Percentiles rank a stretch among this genome's conserved stretches.
Evolutionary conservation across 1,284 basidiomycete genomes (phyloP).

Genomic region (Boletus smithii): DNA sequence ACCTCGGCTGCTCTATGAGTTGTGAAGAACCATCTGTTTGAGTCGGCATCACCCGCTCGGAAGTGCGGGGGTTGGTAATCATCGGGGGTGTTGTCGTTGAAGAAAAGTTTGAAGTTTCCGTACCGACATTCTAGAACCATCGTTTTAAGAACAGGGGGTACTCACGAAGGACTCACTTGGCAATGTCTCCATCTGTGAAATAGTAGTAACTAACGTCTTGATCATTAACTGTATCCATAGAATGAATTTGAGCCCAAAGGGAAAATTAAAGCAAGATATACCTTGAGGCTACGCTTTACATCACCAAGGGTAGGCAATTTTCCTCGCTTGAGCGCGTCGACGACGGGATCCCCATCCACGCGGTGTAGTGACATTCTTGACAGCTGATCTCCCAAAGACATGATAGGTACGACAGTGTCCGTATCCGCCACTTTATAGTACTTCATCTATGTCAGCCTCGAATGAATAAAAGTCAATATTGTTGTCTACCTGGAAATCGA

Average conservation of each 20-base stretch:
- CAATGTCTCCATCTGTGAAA: conserved; percentile 71
- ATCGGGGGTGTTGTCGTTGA: conserved; percentile 67
- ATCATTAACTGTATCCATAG: conserved; percentile 49
- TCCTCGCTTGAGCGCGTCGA: conserved; percentile 52
- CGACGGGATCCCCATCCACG: conserved; percentile 47
- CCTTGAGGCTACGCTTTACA: conserved; percentile 72
- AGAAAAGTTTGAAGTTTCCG: conserved; percentile 81
- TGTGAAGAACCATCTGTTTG: conserved; percentile 73
- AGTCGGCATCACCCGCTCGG: conserved; percentile 59
- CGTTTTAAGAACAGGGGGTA: not conserved
- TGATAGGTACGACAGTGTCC: conserved; percentile 53
- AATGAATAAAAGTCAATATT: not conserved
- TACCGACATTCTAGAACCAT: conserved; percentile 60
- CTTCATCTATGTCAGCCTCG: conserved; percentile 35
- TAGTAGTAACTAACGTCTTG: conserved; percentile 70
- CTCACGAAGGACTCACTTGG: conserved; percentile 50
- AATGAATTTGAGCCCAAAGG: not conserved
- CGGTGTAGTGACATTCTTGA: conserved; percentile 48
- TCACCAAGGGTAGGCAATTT: conserved; percentile 64
- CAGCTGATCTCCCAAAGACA: conserved; percentile 61
- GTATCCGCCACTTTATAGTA: conserved; percentile 61
- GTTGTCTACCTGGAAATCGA: conserved; percentile 63
- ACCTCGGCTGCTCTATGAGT: conserved; percentile 66
- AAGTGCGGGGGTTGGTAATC: conserved; percentile 79
- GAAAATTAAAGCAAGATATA: conserved; percentile 22